Evolutionary conservation across 169 alveolate species (phyloP).

Genomic region (Plasmodium cynomolgi): DNA sequence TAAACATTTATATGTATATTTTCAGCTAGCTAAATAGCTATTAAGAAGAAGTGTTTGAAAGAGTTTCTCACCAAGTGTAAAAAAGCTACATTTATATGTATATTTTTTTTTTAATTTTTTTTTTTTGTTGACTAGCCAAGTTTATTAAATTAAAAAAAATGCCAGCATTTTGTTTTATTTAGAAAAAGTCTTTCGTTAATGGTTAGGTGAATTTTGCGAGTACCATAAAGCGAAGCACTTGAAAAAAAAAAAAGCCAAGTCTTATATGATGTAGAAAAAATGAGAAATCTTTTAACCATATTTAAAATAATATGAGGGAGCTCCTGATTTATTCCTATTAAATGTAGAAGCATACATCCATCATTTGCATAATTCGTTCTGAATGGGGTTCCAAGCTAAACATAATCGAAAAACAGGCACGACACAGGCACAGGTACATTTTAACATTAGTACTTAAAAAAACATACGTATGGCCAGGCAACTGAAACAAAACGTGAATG

Average conservation of each 20-base stretch:
- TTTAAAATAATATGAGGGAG: neutral
- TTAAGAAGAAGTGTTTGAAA: neutral
- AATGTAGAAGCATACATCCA: neutral
- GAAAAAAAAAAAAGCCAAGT: conserved; percentile 26
- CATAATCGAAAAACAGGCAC: neutral
- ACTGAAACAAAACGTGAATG: neutral
- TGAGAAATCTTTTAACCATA: neutral
- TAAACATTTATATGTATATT: neutral
- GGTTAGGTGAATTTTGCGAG: neutral
- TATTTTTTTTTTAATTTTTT: neutral
- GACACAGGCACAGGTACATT: neutral
- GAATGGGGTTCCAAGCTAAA: neutral
- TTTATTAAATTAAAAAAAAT: conserved; percentile 4
- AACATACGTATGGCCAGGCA: neutral
- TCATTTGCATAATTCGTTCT: neutral
- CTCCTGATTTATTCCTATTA: neutral
- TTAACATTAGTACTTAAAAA: conserved; percentile 13
- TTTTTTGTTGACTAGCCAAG: neutral
- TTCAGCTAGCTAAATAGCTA: conserved; percentile 33
- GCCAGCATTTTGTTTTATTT: neutral
- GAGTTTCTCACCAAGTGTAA: neutral
- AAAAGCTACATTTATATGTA: conserved; percentile 1
- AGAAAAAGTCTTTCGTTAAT: conserved; percentile 2
- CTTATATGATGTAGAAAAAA: conserved; percentile 6
- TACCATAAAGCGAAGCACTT: neutral